These are phyloP conservation scores for Diaporthe sp. DNA, from an alignment of 2,329 filamentous ascomycete genomes.

Conservation along the genomic window DNA sequence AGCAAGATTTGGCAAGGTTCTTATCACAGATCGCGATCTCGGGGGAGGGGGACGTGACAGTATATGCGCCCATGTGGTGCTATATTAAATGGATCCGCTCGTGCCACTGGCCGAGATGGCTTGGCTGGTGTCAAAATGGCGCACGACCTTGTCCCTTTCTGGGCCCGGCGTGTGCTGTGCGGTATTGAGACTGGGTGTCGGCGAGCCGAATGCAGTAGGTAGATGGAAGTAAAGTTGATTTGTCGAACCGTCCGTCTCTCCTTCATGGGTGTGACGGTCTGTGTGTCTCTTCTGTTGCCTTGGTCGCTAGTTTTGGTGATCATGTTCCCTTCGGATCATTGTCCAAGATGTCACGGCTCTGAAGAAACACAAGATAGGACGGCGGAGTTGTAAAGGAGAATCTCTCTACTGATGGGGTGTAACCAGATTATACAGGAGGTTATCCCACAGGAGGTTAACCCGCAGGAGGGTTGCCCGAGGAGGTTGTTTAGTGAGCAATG, in stretches of 20 bases:
- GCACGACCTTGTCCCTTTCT: neutral
- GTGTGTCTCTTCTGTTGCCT: neutral
- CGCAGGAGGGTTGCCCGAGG: too few species aligned
- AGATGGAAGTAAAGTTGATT: neutral
- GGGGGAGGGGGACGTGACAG: neutral
- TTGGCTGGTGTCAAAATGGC: neutral
- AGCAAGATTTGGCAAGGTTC: conserved; percentile 3
- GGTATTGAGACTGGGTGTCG: neutral
- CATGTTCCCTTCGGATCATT: too few species aligned
- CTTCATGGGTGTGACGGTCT: neutral
- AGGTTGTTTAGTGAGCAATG: too few species aligned
- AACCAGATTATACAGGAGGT: too few species aligned
- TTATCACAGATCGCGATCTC: neutral
- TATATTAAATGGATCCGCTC: neutral
- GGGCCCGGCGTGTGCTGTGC: neutral
- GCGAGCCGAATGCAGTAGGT: conserved; percentile 9
- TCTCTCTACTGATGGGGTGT: too few species aligned
- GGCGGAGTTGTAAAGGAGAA: neutral
- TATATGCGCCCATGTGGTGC: neutral
- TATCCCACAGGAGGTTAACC: neutral
- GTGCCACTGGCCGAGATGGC: neutral
- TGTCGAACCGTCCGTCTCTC: neutral
- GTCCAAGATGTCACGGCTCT: too few species aligned
- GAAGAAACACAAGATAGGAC: too few species aligned
- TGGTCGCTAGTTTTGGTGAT: neutral